Evolutionary conservation across 2,329 filamentous ascomycete species (phyloP), one percentile per base, ranked within the genome.

Genomic region (Penicillium polonicum): DNA sequence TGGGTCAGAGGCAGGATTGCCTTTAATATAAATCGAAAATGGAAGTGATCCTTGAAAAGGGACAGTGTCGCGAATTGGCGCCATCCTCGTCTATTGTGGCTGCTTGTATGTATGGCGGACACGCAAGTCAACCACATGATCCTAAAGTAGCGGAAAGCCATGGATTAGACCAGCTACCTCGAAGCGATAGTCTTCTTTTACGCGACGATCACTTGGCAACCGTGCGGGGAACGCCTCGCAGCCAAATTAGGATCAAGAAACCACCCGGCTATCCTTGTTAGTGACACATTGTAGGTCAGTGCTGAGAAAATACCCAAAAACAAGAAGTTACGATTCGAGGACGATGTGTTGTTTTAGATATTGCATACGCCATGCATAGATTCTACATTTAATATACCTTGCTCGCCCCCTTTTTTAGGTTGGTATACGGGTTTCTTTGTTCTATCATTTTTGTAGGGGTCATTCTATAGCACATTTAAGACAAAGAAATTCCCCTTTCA

Each of bases 151-250:
- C 17, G n/a, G 42, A 17, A 13, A 21, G 7, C 7, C 31, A 10
- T 2, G 23, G 7, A 19, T 23, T 10, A 23, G 9, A 29, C 23
- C 41, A 6, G 15, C 35, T 19, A 19, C 8, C 8, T 49, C 21
- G 19, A 42, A 42, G 35, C 27, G 27, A 55, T 27, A 19, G 19
- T 27, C 21, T 19, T 17, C 4, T 29, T 31, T 27, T 23, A 6
- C 12, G 9, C 39, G 54, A 9, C 6, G 33, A 56, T 38, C 53
- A 52, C 54, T 60, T 56, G 56, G 52, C 57, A 46, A 33, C 31
- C 12, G 8, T 60, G 59, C 56, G 59, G 59, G 56, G 56, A 29
- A 48, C 7, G 17, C 7, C 29, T 43, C 29, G 15, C 19, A 15
- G 17, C 17, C 36, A 35, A 50, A 50, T 27, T 35, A 36, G 52